These are phyloP conservation scores for Pouteria campechiana DNA, from an alignment of 179 eudicot species.

Conservation along the genomic window DNA sequence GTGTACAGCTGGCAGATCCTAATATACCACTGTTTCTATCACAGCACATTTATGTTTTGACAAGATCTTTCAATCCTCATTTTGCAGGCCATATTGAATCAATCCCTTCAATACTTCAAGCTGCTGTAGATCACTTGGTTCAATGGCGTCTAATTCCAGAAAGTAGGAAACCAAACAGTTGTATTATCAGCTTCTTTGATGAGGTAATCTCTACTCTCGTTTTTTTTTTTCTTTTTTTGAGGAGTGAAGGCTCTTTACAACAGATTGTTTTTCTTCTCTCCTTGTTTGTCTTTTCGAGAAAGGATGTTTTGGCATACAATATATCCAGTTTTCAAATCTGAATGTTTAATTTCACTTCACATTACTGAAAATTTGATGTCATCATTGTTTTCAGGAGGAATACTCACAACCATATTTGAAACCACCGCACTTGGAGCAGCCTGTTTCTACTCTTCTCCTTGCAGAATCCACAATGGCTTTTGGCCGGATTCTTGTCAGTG, in stretches of 20 bases:
- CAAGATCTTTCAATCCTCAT: too few species aligned
- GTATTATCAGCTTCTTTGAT: slow-evolving; percentile 83
- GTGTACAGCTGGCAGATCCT: too few species aligned
- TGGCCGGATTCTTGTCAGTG: slow-evolving; percentile 57
- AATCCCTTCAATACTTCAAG: slow-evolving; percentile 70
- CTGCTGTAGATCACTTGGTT: slow-evolving; percentile 66
- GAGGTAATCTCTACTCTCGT: slow-evolving; percentile 36
- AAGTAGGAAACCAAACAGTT: slow-evolving; percentile 77
- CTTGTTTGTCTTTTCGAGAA: too few species aligned
- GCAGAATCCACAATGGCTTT: slow-evolving; percentile 77
- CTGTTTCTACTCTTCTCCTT: slow-evolving; percentile 65
- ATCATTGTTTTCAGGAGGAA: slow-evolving; percentile 40
- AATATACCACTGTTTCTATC: too few species aligned
- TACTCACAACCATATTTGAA: slow-evolving; percentile 83
- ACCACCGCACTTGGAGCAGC: slow-evolving; percentile 94
- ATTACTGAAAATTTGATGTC: too few species aligned
- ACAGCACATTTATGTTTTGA: too few species aligned
- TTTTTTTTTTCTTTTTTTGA: background rate
- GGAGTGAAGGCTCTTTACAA: too few species aligned
- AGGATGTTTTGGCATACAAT: too few species aligned
- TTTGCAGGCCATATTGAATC: slow-evolving; percentile 65
- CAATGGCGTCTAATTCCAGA: slow-evolving; percentile 84
- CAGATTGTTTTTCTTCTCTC: too few species aligned
- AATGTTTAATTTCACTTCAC: too few species aligned
- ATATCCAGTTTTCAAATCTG: too few species aligned